Conservation (phyloP, 2,329 filamentous ascomycete species). For the Epichloe gansuensis region DNA sequence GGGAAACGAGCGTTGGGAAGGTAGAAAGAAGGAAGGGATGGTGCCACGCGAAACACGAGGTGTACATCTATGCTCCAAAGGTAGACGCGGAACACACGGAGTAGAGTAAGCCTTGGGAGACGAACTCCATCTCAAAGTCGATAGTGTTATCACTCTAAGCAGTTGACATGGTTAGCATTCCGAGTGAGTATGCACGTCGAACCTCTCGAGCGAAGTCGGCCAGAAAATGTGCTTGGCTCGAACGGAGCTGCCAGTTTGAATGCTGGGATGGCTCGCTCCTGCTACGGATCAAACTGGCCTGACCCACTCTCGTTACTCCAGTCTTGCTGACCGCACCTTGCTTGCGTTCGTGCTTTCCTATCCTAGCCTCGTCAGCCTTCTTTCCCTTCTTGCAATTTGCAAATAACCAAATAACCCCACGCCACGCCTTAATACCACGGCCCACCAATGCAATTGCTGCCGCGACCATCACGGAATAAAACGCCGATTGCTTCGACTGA, state of each 20-base stretch:
- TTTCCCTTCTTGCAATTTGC: conserved; percentile 1
- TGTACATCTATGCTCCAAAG: not conserved
- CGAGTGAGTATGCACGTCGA: too few species aligned
- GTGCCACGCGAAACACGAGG: not conserved
- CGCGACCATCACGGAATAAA: conserved; percentile 7
- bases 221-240: too few species aligned
- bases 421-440: conserved; percentile 2
- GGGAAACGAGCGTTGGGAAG: not conserved
- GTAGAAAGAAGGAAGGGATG: not conserved
- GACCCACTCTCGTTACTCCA: not conserved
- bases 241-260: too few species aligned
- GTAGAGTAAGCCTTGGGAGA: too few species aligned
- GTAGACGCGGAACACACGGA: too few species aligned
- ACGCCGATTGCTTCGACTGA: conserved; percentile 9
- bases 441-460: conserved; percentile 7
- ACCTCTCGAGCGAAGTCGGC: too few species aligned
- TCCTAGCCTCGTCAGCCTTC: conserved; percentile 9
- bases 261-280: too few species aligned
- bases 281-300: too few species aligned
- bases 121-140: too few species aligned
- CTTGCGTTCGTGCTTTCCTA: not conserved
- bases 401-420: conserved; percentile 3
- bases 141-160: too few species aligned
- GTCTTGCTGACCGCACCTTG: not conserved
- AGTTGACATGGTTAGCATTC: too few species aligned